Evolutionary conservation across 257 asterid species (phyloP).

Genomic region (Solanum ahanhuiri): DNA sequence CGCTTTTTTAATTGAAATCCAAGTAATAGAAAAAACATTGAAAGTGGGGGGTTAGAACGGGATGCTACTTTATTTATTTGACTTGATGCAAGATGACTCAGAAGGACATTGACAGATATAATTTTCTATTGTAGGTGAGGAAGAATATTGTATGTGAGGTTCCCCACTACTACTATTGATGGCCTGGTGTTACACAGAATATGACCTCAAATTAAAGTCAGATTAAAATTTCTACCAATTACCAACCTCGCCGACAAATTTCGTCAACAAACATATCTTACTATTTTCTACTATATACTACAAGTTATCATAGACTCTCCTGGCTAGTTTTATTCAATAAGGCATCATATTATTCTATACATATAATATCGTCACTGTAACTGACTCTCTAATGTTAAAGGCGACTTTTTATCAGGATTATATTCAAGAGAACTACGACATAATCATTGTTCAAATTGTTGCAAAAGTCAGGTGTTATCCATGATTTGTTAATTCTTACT

Average conservation of each 20-base stretch:
- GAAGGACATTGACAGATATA: background rate
- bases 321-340: background rate
- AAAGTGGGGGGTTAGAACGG: background rate
- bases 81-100: background rate
- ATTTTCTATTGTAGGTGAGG: background rate
- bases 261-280: background rate
- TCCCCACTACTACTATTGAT: background rate
- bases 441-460: background rate
- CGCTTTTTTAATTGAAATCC: background rate
- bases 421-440: background rate
- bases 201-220: background rate
- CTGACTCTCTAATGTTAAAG: background rate
- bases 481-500: background rate
- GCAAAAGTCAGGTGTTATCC: background rate
- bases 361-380: background rate
- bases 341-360: background rate
- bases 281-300: background rate
- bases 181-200: background rate
- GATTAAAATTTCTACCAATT: background rate
- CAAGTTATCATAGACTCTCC: background rate
- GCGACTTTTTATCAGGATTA: background rate
- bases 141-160: background rate
- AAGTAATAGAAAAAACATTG: background rate
- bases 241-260: background rate
- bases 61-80: background rate